These are phyloP conservation scores for Yamadazyma paraphyllophila DNA, from an alignment of 805 yeast species.

Conservation along the genomic window DNA sequence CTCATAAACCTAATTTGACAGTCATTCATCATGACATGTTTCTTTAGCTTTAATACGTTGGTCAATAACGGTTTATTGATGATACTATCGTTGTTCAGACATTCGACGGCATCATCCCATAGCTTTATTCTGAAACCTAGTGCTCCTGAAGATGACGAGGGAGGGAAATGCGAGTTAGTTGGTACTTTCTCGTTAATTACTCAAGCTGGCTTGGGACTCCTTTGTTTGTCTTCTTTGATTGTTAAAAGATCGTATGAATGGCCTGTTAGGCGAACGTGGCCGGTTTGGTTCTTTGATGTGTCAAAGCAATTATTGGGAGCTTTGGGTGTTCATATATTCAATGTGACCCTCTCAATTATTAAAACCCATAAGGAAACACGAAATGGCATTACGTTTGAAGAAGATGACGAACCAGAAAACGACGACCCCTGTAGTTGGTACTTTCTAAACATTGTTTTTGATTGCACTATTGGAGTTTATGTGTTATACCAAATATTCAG, in stretches of 20 bases:
- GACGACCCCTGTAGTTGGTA: constrained; percentile 86
- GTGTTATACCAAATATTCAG: constrained; percentile 57
- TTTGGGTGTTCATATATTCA: constrained; percentile 75
- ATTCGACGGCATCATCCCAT: neutral
- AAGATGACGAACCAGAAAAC: constrained; percentile 30
- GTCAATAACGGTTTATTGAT: neutral
- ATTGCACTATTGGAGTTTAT: constrained; percentile 92
- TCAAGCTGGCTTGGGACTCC: constrained; percentile 71
- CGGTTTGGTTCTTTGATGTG: constrained; percentile 86
- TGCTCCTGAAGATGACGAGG: neutral
- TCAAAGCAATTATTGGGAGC: constrained; percentile 90
- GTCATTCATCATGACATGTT: neutral
- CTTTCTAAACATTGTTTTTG: constrained; percentile 81
- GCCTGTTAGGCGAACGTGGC: constrained; percentile 81
- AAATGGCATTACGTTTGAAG: constrained; percentile 17
- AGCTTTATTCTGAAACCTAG: neutral
- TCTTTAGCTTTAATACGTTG: neutral
- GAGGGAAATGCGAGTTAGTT: constrained; percentile 45
- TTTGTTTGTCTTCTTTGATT: constrained; percentile 72
- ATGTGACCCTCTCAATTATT: constrained; percentile 66
- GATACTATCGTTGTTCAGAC: constrained; percentile 2
- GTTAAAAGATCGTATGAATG: constrained; percentile 74
- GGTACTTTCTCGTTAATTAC: constrained; percentile 86
- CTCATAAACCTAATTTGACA: neutral
- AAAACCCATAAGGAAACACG: constrained; percentile 28